Base-by-base conservation (phyloP, 495 filamentous ascomycete species). In the Chaetomium tenue region DNA sequence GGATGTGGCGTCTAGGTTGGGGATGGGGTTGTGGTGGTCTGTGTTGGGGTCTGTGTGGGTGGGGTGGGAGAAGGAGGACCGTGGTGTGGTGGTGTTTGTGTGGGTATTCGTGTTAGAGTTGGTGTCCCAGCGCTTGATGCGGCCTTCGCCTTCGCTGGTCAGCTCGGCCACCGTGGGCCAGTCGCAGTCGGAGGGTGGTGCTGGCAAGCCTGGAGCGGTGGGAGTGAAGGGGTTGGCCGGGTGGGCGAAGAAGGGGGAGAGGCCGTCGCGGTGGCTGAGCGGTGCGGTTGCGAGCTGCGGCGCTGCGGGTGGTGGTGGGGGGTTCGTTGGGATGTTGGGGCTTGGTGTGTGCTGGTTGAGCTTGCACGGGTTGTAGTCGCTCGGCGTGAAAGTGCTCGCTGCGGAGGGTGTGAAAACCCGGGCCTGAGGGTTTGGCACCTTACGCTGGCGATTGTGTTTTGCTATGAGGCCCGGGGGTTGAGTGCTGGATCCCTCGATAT, bases 211-310 rank as follows among this genome's bases (percentile, higher is more conserved):
- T 12, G 33, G 33, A 12, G 6, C 33, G 6, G 33, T 44, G 2
- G 48, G 48, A 13, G 30, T 61, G 37, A 61, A 61, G 33, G 50
- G 46, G 60, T 53, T 53, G 37, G 26, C n/a, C 33, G 60, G 18
- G 37, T n/a, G 60, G 33, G 50, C 20, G 33, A 61, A 33, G 13
- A 61, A 2, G 33, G 48, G 37, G 7, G 48, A 28, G 48, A 54
- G 60, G 48, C 3, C 5, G 58, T 50, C 44, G 18, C n/a, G 8
- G 26, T 33, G 28, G 44, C 44, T 9, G 26, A 50, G 44, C 25
- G 28, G 46, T 26, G 15, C 4, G 28, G 26, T 51, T 13, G 44
- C 46, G 9, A 48, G 57, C 2, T 20, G 11, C n/a, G 54, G 33
- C n/a, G 40, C 23, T 42, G 42, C 1, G 5, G 57, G 42, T 6